Evolutionary conservation across 345 rosid genomes (phyloP), one percentile per base, ranked within the genome.

Genomic region (Brassica juncea): DNA sequence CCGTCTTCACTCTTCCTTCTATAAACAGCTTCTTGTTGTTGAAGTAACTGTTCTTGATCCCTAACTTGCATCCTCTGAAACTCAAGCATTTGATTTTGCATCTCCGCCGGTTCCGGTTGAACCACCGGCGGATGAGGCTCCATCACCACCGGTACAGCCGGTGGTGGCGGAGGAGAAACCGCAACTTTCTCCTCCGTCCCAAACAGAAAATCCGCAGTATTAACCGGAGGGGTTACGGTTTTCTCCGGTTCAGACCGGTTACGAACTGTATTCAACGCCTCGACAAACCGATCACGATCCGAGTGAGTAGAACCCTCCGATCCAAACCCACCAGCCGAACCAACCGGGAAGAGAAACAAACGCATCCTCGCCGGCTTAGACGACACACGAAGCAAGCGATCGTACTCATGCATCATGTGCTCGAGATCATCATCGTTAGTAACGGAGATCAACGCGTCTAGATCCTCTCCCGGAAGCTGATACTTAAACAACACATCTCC

Each of bases 361-460:
- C 99, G 87, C 96, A 95, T 86, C 82, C 99, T 87, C 10, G 92
- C 92, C 4, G 97, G 96, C 85, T 87, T 91, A 11, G 94, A 85
- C 1, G 90, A 81, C 58, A 84, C 83, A 14, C 95, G 95, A 63
- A 15, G 84, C 31, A 91, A 85, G 0, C 99, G 96, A 63, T 95
- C 99, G 71, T 95, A 88, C 83, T 95, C 99, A 31, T 87, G 90
- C 98, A 92, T 92, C 95, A 95, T 84, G 81, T 92, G 97, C 39
- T 91, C 97, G 4, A 95, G 93, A 86, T 92, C 98, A 12, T 95
- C 98, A 27, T 95, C 98, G 81, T 90, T 91, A 3, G 98, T 89
- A 47, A 95, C 99, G 0, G 99, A 95, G 70, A 95, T 95, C 82
- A 95, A 78, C 30, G 99, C 97, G 76, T 95, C 99, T 31, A 95